Base-by-base conservation (phyloP, 2,329 filamentous ascomycete genomes). In the Cercospora sp. region DNA sequence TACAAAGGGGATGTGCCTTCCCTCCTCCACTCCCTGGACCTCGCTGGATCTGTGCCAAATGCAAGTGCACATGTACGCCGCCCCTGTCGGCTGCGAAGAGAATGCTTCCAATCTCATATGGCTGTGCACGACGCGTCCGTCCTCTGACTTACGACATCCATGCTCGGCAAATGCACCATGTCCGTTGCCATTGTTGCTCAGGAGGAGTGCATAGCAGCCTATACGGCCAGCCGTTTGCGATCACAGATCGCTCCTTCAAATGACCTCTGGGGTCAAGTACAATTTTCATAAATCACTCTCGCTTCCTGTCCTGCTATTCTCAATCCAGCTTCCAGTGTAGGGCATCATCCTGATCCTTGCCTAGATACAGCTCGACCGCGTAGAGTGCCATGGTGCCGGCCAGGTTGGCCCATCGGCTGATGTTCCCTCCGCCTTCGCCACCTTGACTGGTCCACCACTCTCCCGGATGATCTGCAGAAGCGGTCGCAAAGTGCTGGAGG, bases 371-470 rank as follows among this genome's bases (percentile, higher is more conserved):
- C 80, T 99, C 95, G 53, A 98, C 85, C 3, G 93, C 91, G 78
- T 99, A 99, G 16, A 98, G 82, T 6, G 87, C 86, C 91, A 98
- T 96, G 0, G 94, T 97, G 60, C 90, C 89, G 5, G 90, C 91
- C 51, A 98, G 85, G 74, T 99, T 99, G 73, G 95, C 87, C 95
- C 95, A 98, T 64, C 94, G 87, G 92, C 93, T 97, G 18, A 91
- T 86, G 77, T 95, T 96, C 18, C 93, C 92, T 12, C 92, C 93
- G 3, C 89, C 84, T 74, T 93, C 92, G 5, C 91, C 92, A 16
- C 92, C 92, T 75, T 94, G 90, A 62, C 91, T 89, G 2, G 90
- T 94, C 93, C 94, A 97, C 84, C 94, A 91, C 69, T 89, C 87
- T 16, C 86, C 87, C 18, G 78, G 68, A 79, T 83, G 80, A 79